Evolutionary conservation across 345 rosid genomes (phyloP).

Genomic region (Corymbia maculata): DNA sequence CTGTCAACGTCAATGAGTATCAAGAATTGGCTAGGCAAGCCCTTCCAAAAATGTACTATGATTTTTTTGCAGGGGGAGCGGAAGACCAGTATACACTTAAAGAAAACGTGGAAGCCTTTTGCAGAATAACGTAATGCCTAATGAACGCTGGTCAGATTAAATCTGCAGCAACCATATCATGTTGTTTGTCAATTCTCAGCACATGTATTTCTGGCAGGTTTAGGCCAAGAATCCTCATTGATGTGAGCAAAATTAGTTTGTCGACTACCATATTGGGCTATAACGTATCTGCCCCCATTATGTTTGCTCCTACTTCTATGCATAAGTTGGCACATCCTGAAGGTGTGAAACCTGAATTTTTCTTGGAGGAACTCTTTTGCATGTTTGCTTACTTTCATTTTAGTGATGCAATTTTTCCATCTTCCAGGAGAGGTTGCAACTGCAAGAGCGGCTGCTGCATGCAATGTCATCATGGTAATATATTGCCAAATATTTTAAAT

Average conservation of each 20-base stretch:
- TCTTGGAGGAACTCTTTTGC: neutral
- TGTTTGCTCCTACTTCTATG: conserved; percentile 70
- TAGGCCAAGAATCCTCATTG: conserved; percentile 68
- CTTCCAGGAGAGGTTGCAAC: conserved; percentile 76
- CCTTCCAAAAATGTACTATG: conserved; percentile 80
- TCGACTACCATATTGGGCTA: conserved; percentile 52
- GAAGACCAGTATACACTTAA: conserved; percentile 71
- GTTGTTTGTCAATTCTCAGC: neutral
- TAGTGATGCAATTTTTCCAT: neutral
- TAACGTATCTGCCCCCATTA: conserved; percentile 53
- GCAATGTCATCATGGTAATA: conserved; percentile 76
- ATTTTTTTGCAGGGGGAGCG: conserved; percentile 71
- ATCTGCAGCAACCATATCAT: neutral
- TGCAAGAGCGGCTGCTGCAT: conserved; percentile 81
- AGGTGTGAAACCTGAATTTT: conserved; percentile 23
- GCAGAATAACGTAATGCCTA: conserved; percentile 35
- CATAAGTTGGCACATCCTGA: conserved; percentile 75
- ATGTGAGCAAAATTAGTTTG: conserved; percentile 50
- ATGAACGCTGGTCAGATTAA: neutral
- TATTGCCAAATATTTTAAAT: neutral
- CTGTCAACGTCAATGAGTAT: conserved; percentile 67
- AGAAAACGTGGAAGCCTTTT: conserved; percentile 63
- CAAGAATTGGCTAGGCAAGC: conserved; percentile 63
- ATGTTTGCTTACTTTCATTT: neutral
- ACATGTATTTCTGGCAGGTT: conserved; percentile 27